Conservation (phyloP, 2,329 filamentous ascomycete species). For the Hypoxylon sp. region DNA sequence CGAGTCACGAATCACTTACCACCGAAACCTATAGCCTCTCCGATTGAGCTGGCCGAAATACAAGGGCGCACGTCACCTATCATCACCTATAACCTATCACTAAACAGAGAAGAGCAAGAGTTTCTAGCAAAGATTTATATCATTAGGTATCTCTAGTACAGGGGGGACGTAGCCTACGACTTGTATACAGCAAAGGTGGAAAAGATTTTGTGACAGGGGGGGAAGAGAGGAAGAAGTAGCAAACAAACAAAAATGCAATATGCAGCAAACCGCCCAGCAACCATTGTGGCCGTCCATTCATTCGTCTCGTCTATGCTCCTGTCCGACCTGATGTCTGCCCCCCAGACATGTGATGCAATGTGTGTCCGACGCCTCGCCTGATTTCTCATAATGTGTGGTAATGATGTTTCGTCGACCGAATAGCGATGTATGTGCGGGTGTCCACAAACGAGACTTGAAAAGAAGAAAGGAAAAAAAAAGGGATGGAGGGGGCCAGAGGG, state of each 20-base stretch:
- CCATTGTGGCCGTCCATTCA: conserved; percentile 28
- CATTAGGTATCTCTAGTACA: conserved; percentile 38
- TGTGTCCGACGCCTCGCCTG: conserved; percentile 41
- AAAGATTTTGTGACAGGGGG: conserved; percentile 7
- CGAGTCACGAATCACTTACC: background rate
- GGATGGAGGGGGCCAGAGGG: too few relatives aligned
- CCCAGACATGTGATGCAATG: conserved; percentile 37
- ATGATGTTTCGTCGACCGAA: conserved; percentile 19
- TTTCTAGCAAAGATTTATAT: conserved; percentile 10
- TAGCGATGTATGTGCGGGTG: conserved; percentile 8
- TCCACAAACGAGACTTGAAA: conserved; percentile 30
- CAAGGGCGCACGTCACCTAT: background rate
- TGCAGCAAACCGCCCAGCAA: conserved; percentile 30
- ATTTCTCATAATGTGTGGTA: conserved; percentile 24
- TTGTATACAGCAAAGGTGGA: conserved; percentile 18
- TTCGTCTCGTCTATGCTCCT: conserved; percentile 34
- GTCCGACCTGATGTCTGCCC: conserved; percentile 35
- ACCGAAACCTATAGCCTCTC: background rate
- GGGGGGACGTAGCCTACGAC: conserved; percentile 32
- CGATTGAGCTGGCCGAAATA: background rate
- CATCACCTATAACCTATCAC: too few relatives aligned
- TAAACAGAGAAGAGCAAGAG: conserved; percentile 8
- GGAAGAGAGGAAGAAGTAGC: background rate
- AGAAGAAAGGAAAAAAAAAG: conserved; percentile 22
- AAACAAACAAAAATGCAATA: conserved; percentile 9